Evolutionary conservation across 768 basidiomycete species (phyloP).

Genomic region (Pleurotus salmoneostramineus): DNA sequence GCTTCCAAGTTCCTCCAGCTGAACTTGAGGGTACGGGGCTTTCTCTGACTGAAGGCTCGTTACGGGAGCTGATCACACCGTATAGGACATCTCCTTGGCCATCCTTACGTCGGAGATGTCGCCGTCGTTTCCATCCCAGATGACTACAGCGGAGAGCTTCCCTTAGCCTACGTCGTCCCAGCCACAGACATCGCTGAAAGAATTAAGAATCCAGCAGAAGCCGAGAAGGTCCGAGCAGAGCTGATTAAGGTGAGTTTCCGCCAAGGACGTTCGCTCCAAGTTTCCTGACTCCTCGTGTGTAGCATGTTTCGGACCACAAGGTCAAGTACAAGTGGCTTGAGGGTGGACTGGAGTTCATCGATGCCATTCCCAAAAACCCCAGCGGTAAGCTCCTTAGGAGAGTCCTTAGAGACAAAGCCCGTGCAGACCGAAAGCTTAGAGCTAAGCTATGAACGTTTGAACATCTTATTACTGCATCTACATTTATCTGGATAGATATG

Average conservation of each 20-base stretch:
- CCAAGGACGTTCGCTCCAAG: background rate
- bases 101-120: constrained; percentile 54
- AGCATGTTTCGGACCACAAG: constrained; percentile 37
- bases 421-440: background rate
- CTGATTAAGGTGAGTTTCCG: background rate
- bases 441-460: background rate
- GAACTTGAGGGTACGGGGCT: constrained; percentile 21
- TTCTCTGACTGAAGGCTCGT: constrained; percentile 4
- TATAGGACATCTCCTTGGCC: constrained; percentile 49
- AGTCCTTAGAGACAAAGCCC: constrained; percentile 6
- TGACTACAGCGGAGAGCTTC: constrained; percentile 70
- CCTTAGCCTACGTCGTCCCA: constrained; percentile 64
- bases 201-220: constrained; percentile 11
- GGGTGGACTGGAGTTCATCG: constrained; percentile 39
- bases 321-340: constrained; percentile 37
- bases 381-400: constrained; percentile 7
- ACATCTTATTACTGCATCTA: background rate
- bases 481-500: too few relatives aligned
- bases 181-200: constrained; percentile 33
- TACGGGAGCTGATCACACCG: background rate
- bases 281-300: background rate
- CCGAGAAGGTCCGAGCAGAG: constrained; percentile 6
- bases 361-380: constrained; percentile 41
- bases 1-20: constrained; percentile 27
- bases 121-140: constrained; percentile 68